Base-by-base conservation (phyloP, 352 stramenopile species). In the Globisporangium rhizosaccharum region DNA sequence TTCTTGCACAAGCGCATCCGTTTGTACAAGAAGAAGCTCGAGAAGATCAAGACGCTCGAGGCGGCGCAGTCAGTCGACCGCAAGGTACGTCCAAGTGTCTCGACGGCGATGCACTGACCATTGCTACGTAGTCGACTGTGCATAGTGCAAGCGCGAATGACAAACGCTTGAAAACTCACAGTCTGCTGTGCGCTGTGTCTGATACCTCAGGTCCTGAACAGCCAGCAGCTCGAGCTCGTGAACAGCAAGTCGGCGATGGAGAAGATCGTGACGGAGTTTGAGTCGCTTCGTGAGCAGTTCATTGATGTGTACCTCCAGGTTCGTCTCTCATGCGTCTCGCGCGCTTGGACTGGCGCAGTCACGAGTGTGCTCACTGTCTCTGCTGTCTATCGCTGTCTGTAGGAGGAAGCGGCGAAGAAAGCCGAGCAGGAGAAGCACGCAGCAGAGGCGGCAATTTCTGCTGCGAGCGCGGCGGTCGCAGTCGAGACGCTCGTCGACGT, bases 1-100 rank as follows among this genome's bases (percentile, higher is more conserved):
- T 82, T 92, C 51, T 55, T 94, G 56, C 75, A 94, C 75, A 94
- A 94, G 62, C 79, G 82, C 45, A 81, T 91, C 44, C 82, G 85
- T 14, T 76, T 82, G 57, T 81, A 88, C 66, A 84, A 85, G 58
- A 94, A 94, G 68, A 94, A 94, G 56, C 71, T 92, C 30, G 85
- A 94, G 69, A 94, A 94, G 70, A 91, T 94, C 64, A 83, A 77
- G 53, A 57, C 62, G 20, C 61, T 94, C 26, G 82, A 89, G 60
- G 47, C 59, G 0, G 82, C 78, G 50, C 63, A 68, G 26, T 61
- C 63, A 2, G 61, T 55, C 4, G 76, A 85, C 8, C 73, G 75
- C 14, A 92, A 92, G 67, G 63, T 75, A 41, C 10, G 61, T 15
- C 9, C 37, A 28, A n/a, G 41, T 47, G 23, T 23, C 23, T 23